Base-by-base conservation (phyloP, 257 asterid species). In the Penstemon davidsonii region DNA sequence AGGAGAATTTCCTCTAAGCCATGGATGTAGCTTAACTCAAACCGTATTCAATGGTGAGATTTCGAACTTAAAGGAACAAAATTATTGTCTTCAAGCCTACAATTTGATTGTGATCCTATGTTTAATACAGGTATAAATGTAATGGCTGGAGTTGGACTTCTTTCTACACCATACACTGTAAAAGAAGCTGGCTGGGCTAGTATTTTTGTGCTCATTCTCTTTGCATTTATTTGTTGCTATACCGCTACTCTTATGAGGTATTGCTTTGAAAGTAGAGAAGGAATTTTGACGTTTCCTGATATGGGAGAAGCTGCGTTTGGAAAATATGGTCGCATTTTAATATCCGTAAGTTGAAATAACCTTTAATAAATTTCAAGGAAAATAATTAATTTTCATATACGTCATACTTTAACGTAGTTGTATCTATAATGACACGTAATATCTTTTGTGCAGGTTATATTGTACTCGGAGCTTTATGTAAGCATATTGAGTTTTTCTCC, bases 241-340 rank as follows among this genome's bases (percentile, higher is more conserved):
- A 91, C 97, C 0, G 97, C 91, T 62, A 61, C 76, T 66, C 92
- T 91, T 25, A 88, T 91, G 96, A 88, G 81, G 68, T 73, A 73
- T 70, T 85, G 93, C 83, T 91, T 91, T 39, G 93, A 91, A 70
- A 84, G 89, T 82, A 75, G 66, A 60, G 82, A 80, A 72, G 90
- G 88, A 65, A 88, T 91, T 69, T 47, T 76, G 69, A 81, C 87
- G 19, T 88, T 82, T 72, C 95, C 95, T 7, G 97, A 91, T 74
- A 86, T 91, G 67, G 97, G 96, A 69, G 88, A 85, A 75, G 97
- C 96, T 49, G 96, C 97, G 45, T 85, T 86, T 70, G 97, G 97
- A 58, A 86, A 71, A 73, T 74, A 49, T 25, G 95, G 96, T 39
- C 89, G 96, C 33, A 70, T 91, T 68, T n/a, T 88, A 6, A 71